phyloP scores from a whole-genome alignment of 108 stramenopile species.

The Seminavis robusta region DNA sequence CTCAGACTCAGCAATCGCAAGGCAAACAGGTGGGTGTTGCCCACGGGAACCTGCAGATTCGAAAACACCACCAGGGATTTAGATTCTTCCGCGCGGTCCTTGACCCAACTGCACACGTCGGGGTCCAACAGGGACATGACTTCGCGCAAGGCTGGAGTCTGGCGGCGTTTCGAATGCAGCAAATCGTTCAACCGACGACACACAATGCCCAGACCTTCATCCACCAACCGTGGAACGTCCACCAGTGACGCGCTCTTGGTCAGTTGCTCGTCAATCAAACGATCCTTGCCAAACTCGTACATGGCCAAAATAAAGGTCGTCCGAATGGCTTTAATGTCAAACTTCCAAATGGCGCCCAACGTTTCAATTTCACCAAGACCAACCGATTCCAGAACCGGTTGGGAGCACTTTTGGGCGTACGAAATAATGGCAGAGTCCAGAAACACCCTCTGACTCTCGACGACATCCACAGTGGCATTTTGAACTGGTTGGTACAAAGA shows the following conservation, averaged over 20 bases:
- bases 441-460: slow-evolving; percentile 44
- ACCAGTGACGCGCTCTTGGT: slow-evolving; percentile 36
- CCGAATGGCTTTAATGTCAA: slow-evolving; percentile 50
- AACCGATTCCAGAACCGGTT: slow-evolving; percentile 43
- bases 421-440: slow-evolving; percentile 62
- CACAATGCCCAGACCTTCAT: slow-evolving; percentile 55
- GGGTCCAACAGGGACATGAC: slow-evolving; percentile 73
- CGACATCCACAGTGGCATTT: slow-evolving; percentile 39
- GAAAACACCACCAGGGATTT: slow-evolving; percentile 16
- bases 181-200: slow-evolving; percentile 56
- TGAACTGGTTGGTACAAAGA: slow-evolving; percentile 38
- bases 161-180: slow-evolving; percentile 35
- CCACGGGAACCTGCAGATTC: slow-evolving; percentile 33
- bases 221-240: slow-evolving; percentile 45
- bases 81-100: slow-evolving; percentile 51
- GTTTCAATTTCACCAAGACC: slow-evolving; percentile 54
- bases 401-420: slow-evolving; percentile 34
- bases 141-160: slow-evolving; percentile 36
- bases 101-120: slow-evolving; percentile 66
- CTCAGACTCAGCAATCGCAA: slow-evolving; percentile 58
- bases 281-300: slow-evolving; percentile 74
- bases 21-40: slow-evolving; percentile 58
- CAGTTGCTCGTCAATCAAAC: slow-evolving; percentile 54
- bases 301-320: slow-evolving; percentile 71
- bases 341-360: slow-evolving; percentile 53